Evolutionary conservation across 768 basidiomycete species (phyloP).

Genomic region (Boletus rubescentipes): DNA sequence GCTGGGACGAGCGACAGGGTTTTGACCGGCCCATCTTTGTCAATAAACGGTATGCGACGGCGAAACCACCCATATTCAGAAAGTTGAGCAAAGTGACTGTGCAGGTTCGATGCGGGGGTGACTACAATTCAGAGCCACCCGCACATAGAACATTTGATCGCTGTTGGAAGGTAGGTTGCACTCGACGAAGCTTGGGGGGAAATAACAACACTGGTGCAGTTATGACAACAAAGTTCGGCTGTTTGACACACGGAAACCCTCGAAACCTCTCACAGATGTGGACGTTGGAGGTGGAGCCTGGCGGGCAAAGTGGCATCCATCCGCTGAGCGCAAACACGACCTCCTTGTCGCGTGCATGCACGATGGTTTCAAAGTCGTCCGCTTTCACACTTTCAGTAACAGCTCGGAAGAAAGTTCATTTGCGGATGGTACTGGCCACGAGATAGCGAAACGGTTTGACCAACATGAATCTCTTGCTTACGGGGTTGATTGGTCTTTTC

Average conservation of each 20-base stretch:
- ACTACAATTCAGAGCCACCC: constrained; percentile 89
- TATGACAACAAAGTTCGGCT: constrained; percentile 81
- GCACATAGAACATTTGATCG: constrained; percentile 73
- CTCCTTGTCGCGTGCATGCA: constrained; percentile 97
- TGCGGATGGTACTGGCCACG: constrained; percentile 24
- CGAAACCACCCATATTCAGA: neutral
- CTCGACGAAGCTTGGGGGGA: neutral
- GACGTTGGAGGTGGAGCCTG: constrained; percentile 91
- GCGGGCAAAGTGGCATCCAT: constrained; percentile 96
- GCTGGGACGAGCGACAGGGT: constrained; percentile 82
- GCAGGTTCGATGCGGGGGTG: constrained; percentile 88
- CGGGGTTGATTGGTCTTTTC: constrained; percentile 86
- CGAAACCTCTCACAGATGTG: constrained; percentile 52
- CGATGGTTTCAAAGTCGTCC: constrained; percentile 87
- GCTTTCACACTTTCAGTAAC: constrained; percentile 14
- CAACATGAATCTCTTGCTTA: constrained; percentile 84
- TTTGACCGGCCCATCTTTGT: constrained; percentile 57
- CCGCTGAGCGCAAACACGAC: constrained; percentile 58
- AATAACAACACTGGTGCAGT: constrained; percentile 39
- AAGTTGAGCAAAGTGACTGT: constrained; percentile 1
- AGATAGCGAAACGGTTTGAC: constrained; percentile 61
- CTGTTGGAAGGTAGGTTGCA: constrained; percentile 78
- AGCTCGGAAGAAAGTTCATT: neutral
- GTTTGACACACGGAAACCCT: constrained; percentile 76
- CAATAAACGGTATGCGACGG: constrained; percentile 61